Evolutionary conservation across 306 rosid species (phyloP).

Genomic region (Alnus rubra): DNA sequence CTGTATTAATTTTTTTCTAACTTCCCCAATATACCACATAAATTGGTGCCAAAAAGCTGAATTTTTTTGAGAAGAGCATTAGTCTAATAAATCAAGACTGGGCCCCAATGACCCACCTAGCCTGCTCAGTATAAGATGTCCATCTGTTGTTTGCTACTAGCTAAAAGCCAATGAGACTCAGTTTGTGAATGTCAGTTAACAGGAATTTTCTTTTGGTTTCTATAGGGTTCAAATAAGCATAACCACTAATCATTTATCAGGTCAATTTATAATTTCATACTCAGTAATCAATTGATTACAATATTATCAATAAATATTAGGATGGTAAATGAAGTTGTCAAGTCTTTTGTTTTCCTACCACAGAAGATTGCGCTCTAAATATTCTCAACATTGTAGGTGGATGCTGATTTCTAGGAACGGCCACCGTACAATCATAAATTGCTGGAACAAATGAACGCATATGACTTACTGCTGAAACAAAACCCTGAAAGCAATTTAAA

Average conservation of each 20-base stretch:
- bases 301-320: background rate
- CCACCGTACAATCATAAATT: conserved; percentile 83
- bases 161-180: no score
- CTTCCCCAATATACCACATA: background rate
- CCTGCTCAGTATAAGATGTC: no score
- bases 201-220: background rate
- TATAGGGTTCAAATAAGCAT: background rate
- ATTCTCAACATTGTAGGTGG: conserved; percentile 73
- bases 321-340: conserved; percentile 18
- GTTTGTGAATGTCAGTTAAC: no score
- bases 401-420: conserved; percentile 50
- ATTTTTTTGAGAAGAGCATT: no score
- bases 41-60: no score
- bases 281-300: background rate
- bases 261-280: background rate
- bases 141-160: no score
- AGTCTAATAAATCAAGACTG: no score
- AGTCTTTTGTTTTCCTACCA: conserved; percentile 55
- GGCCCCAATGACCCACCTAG: no score
- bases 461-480: conserved; percentile 64
- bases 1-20: background rate
- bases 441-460: conserved; percentile 65
- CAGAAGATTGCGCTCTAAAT: conserved; percentile 57
- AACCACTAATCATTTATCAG: background rate
- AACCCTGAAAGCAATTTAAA: conserved; percentile 53